Conservation (phyloP, 78 protist genomes). For the Bodo saltans region DNA sequence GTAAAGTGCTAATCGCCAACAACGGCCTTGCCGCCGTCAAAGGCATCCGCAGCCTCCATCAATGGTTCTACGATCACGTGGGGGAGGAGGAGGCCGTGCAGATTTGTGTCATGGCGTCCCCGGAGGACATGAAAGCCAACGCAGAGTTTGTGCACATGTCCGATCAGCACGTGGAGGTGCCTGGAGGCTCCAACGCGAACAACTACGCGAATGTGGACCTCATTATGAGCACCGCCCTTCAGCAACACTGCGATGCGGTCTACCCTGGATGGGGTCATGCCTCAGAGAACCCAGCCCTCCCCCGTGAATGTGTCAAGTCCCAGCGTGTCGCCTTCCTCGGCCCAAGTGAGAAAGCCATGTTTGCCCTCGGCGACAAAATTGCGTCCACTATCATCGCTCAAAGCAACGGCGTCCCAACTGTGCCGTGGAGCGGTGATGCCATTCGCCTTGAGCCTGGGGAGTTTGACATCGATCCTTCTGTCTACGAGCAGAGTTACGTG, state of each 20-base stretch:
- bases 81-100: constrained; percentile 72
- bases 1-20: constrained; percentile 83
- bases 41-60: constrained; percentile 86
- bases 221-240: constrained; percentile 80
- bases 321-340: constrained; percentile 49
- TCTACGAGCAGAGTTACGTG: constrained; percentile 43
- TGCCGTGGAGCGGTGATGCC: constrained; percentile 84
- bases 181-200: constrained; percentile 90
- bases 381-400: constrained; percentile 93
- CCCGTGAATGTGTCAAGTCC: constrained; percentile 37
- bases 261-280: constrained; percentile 99
- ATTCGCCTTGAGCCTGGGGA: not conserved
- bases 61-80: constrained; percentile 79
- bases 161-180: constrained; percentile 81
- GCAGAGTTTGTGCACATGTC: constrained; percentile 94
- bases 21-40: constrained; percentile 97
- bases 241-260: constrained; percentile 68
- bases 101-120: constrained; percentile 91
- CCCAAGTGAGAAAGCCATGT: constrained; percentile 43
- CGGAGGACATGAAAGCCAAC: constrained; percentile 89
- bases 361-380: constrained; percentile 93
- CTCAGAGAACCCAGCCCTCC: constrained; percentile 92
- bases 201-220: constrained; percentile 95
- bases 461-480: constrained; percentile 6
- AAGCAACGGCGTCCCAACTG: constrained; percentile 80